phyloP scores from a whole-genome alignment of 2,329 filamentous ascomycete genomes.

The Pseudohalonectria lignicola region DNA sequence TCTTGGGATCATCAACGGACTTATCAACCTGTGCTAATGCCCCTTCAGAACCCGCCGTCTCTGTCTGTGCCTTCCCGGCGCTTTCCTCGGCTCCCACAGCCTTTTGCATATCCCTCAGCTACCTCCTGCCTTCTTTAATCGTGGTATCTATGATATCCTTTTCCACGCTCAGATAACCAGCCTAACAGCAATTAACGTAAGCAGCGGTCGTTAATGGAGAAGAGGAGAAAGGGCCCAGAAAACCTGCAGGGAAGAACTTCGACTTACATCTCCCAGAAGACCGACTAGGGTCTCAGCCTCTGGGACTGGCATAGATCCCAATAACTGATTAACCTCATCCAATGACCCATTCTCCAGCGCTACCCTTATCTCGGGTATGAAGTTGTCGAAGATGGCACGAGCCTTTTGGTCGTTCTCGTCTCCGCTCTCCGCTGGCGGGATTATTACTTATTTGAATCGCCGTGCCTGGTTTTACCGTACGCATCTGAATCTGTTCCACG shows the following conservation, averaged over 20 bases:
- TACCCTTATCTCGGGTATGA: conserved; percentile 65
- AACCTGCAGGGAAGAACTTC: no score
- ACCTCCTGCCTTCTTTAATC: conserved; percentile 71
- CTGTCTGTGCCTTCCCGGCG: no score
- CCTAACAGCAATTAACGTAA: no score
- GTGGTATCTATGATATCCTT: conserved; percentile 93
- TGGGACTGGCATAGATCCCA: conserved; percentile 77
- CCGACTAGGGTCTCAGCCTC: conserved; percentile 76
- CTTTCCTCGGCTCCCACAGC: no score
- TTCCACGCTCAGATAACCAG: conserved; percentile 60
- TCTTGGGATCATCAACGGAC: no score
- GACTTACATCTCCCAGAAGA: conserved; percentile 57
- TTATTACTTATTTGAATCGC: conserved; percentile 81
- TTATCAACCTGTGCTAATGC: no score
- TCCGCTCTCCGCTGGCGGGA: conserved; percentile 59
- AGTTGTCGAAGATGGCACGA: conserved; percentile 70
- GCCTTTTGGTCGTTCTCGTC: conserved; percentile 53
- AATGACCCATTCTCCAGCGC: conserved; percentile 79
- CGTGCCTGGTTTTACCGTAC: conserved; percentile 87
- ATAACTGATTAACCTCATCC: conserved; percentile 77
- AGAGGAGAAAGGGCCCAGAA: no score
- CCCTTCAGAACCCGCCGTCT: no score
- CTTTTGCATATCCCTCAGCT: conserved; percentile 60
- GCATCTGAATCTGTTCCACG: conserved; percentile 93
- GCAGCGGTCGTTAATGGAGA: no score